These are phyloP conservation scores for Fusarium veterinarium DNA, from an alignment of 2,329 filamentous ascomycete species.

Conservation along the genomic window DNA sequence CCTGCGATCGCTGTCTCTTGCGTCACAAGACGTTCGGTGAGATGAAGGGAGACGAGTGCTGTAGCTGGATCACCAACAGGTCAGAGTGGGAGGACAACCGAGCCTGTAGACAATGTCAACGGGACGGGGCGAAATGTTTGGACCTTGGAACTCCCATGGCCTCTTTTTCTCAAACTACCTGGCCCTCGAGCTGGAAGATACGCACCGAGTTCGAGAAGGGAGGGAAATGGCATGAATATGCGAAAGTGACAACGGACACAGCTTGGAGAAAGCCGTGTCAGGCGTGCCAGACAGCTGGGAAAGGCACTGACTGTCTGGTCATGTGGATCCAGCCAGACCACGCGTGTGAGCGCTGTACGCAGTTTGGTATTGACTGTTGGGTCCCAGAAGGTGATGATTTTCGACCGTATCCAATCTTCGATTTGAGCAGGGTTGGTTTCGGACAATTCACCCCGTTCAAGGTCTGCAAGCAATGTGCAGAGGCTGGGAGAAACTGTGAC, in stretches of 20 bases:
- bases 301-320: conserved; percentile 5
- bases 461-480: conserved; percentile 34
- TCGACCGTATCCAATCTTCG: conserved; percentile 33
- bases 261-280: conserved; percentile 27
- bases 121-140: conserved; percentile 12
- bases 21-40: neutral
- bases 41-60: neutral
- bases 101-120: conserved; percentile 13
- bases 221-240: conserved; percentile 7
- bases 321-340: neutral
- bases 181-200: conserved; percentile 5
- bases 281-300: conserved; percentile 2
- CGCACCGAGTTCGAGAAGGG: conserved; percentile 4
- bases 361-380: conserved; percentile 48
- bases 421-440: conserved; percentile 49
- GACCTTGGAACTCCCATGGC: neutral
- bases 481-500: conserved; percentile 47
- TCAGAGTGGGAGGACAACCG: conserved; percentile 3
- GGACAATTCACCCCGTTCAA: conserved; percentile 45
- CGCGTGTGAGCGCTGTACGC: conserved; percentile 43
- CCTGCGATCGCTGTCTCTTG: conserved; percentile 30
- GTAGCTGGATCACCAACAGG: conserved; percentile 31
- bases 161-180: neutral
- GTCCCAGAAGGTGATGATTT: neutral
- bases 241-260: neutral